Percentiles rank a stretch among this genome's conserved stretches.
phyloP scores from a whole-genome alignment of 805 yeast genomes.

The Myxozyma neglecta region DNA sequence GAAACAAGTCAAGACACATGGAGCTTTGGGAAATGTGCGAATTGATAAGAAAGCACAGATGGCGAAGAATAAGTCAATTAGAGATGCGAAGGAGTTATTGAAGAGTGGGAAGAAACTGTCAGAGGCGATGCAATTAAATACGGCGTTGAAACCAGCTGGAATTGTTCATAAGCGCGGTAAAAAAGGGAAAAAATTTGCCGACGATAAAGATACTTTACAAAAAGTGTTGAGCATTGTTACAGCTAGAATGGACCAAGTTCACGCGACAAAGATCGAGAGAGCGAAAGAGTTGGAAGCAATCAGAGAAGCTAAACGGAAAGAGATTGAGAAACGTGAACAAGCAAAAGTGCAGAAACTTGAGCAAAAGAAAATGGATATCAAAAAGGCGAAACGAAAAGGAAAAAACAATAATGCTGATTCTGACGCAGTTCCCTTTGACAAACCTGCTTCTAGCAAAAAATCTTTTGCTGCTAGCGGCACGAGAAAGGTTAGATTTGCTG shows the following conservation, averaged over 20 bases:
- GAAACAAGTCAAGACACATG: constrained; percentile 18
- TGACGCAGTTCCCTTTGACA: not conserved
- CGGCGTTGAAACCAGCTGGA: constrained; percentile 79
- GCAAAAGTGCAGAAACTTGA: constrained; percentile 68
- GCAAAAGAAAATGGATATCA: constrained; percentile 73
- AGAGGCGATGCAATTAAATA: constrained; percentile 53
- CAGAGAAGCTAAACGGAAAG: constrained; percentile 81
- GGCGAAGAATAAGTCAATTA: constrained; percentile 18
- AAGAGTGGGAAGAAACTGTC: constrained; percentile 22
- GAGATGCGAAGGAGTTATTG: constrained; percentile 12
- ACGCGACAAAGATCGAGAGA: constrained; percentile 87
- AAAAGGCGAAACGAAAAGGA: constrained; percentile 62
- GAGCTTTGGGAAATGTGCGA: constrained; percentile 24
- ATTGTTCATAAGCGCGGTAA: constrained; percentile 74
- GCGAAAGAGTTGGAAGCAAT: constrained; percentile 86
- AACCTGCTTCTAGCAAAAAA: not conserved
- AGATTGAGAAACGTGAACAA: constrained; percentile 80
- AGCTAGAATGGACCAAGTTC: constrained; percentile 75
- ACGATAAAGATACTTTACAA: constrained; percentile 66
- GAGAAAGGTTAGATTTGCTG: constrained; percentile 22
- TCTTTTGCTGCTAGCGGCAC: constrained; percentile 1
- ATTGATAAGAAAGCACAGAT: constrained; percentile 13
- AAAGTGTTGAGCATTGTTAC: constrained; percentile 52
- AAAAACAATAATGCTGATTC: not conserved
- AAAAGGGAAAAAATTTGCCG: constrained; percentile 51